Evolutionary conservation across 768 basidiomycete genomes (phyloP), one percentile per base, ranked within the genome.

Genomic region (Asterophora parasitica): DNA sequence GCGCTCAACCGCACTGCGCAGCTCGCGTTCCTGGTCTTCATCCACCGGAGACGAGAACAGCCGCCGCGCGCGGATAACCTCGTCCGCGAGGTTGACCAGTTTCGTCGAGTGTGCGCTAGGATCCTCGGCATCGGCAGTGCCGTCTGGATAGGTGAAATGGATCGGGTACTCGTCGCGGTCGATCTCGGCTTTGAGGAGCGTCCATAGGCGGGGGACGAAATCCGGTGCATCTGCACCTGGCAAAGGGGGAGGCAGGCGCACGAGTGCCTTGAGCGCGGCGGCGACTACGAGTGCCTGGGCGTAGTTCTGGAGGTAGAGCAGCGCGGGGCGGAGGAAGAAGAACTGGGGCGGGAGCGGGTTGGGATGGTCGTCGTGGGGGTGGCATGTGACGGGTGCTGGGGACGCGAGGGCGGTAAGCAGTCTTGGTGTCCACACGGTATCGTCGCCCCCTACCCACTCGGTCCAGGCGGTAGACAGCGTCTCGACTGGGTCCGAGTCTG

Each of bases 11-110:
- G 81, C 77, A 3, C 72, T 70, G 16, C 84, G 82, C 16, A 89
- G 63, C 31, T 59, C 63, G 5, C 49, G 52, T 54, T 86, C 84
- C 50, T 80, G 78, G 1, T 72, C 70, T 20, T 58, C 58, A 56
- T 15, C 68, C 50, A 17, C 51, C 43, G 32, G 41, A 49, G n/a
- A 53, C 49, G 17, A 52, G 17, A 52, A 59, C 15, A 65, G 59
- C 23, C 65, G 64, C 26, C 74, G 74, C 4, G 78, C 78, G 17
- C 75, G 79, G 26, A 88, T 61, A 37, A 88, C 79, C 59, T 89
- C 87, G 57, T 88, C 87, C 0, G 82, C 83, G 19, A 89, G 75
- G 59, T 88, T 81, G 38, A 81, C 60, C 31, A 88, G 61, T 56
- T 82, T 85, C 13, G 81, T 82, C 15, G 62, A 0, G 64, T n/a